Conservation (phyloP, 2,329 filamentous ascomycete genomes). For the Aspergillus cejpii region DNA sequence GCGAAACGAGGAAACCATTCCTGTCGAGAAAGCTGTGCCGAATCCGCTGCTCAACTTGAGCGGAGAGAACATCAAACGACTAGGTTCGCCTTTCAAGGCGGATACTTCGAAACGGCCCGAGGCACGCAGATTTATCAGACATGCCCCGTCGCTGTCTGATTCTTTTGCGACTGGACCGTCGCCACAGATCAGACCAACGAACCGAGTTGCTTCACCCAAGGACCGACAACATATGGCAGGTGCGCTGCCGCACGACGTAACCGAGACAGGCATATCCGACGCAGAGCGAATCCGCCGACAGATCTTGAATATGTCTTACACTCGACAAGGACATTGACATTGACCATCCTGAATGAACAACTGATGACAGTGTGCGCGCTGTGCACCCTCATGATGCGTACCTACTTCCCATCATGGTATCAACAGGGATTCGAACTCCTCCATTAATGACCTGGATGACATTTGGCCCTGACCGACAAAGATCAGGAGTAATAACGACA, state of each 20-base stretch:
- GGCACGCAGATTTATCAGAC: conserved; percentile 30
- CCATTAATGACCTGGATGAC: conserved; percentile 30
- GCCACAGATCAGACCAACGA: conserved; percentile 15
- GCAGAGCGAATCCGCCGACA: conserved; percentile 37
- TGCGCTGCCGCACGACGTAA: conserved; percentile 26
- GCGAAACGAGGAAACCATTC: conserved; percentile 20
- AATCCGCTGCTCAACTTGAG: conserved; percentile 30
- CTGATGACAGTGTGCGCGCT: neutral
- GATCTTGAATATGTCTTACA: conserved; percentile 34
- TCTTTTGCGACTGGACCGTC: conserved; percentile 33
- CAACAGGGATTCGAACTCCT: conserved; percentile 18
- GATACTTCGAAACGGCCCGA: conserved; percentile 33
- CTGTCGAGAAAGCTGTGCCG: conserved; percentile 18
- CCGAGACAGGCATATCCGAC: conserved; percentile 33
- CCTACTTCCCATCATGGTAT: conserved; percentile 20
- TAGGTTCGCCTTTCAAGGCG: conserved; percentile 45
- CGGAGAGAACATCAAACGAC: conserved; percentile 39
- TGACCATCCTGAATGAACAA: conserved; percentile 6
- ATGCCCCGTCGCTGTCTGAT: conserved; percentile 41
- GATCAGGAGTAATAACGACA: conserved; percentile 24
- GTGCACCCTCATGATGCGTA: conserved; percentile 4
- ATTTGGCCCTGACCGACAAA: conserved; percentile 10
- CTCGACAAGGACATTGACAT: conserved; percentile 21
- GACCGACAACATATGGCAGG: conserved; percentile 12
- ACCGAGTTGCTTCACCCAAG: conserved; percentile 12